Evolutionary conservation across 257 asterid species (phyloP), one percentile per base, ranked within the genome.

Genomic region (Ophiorrhiza pumila): DNA sequence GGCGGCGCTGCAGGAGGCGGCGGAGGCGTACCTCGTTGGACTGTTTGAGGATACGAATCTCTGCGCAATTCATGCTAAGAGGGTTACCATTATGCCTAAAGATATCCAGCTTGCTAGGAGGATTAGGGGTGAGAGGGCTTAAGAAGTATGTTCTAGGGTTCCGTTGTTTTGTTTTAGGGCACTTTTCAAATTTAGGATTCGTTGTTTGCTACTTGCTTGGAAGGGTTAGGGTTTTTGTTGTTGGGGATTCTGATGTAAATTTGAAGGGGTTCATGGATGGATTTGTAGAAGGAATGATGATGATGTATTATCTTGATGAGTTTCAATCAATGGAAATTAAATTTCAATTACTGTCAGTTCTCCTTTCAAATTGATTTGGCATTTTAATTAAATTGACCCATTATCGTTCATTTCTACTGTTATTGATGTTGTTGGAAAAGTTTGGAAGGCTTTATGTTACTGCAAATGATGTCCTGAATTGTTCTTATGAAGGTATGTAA

Each of bases 61-160:
- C 14, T 73, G 77, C 20, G 77, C 77, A 0, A 71, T 71, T 59
- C 76, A 71, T 22, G 76, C 76, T 2, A 71, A 71, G 60, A 59
- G 76, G 60, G 76, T 71, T 1, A 72, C 76, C 2, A 72, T 72
- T 7, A 72, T 72, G 76, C 76, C 76, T 25, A 72, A 62, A 53
- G 76, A 72, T 23, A 72, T 72, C 29, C 76, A 72, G 50, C 76
- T 72, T 32, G 76, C 70, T 6, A 59, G 76, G 61, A 72, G 76
- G 39, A 72, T 72, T 61, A 72, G 76, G 35, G 76, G 76, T 13
- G 76, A 72, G 37, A 72, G 76, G 62, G 76, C 76, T 72, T 72
- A n/a, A 14, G 2, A 11, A 13, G 52, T 46, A 15, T n/a, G 53
- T 15, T 41, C 39, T 56, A 56, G 42, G 56, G 67, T 71, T 52